Evolutionary conservation across 2,329 filamentous ascomycete species (phyloP), one percentile per base, ranked within the genome.

Genomic region (Fusarium burgessii): DNA sequence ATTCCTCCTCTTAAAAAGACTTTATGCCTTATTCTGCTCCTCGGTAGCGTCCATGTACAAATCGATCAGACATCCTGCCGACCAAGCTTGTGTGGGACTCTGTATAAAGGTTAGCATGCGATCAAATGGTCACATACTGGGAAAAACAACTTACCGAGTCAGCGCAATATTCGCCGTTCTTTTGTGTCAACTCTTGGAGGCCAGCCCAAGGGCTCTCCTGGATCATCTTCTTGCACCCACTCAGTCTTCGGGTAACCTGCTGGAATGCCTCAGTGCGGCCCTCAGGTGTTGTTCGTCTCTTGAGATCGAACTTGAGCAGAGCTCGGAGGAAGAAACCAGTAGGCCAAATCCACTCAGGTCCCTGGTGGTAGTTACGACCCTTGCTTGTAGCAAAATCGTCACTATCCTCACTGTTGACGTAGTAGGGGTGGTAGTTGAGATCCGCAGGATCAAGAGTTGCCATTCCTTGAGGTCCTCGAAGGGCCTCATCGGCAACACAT

Each of bases 301-400:
- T 87, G 52, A 98, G 84, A 79, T 98, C 94, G 77, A 98, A 98
- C 80, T 94, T 93, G 70, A 99, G 87, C 71, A 99, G 84, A 2
- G 96, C 96, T 51, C 97, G 91, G 25, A 98, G 86, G 86, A 97
- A 99, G 85, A 94, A 99, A 7, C 96, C 96, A 2, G 94, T 95
- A 1, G 95, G 97, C 96, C 96, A 99, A 27, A 98, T 84, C 96
- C 96, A 99, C 80, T 99, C 96, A 0, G 96, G 97, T 7, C 96
- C 96, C 80, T 98, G 95, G 81, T 99, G 96, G 82, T 99, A 99
- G 82, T 98, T 99, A 61, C 96, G 88, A 52, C 96, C 96, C 82
- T 98, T 98, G 74, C 92, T 90, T 0, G 95, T 98, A 14, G 93
- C 89, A 77, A 98, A 98, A 80, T 98, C 93, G 15, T 89, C 90